Conservation (phyloP, 805 yeast genomes). For the Pichia sporocuriosa region DNA sequence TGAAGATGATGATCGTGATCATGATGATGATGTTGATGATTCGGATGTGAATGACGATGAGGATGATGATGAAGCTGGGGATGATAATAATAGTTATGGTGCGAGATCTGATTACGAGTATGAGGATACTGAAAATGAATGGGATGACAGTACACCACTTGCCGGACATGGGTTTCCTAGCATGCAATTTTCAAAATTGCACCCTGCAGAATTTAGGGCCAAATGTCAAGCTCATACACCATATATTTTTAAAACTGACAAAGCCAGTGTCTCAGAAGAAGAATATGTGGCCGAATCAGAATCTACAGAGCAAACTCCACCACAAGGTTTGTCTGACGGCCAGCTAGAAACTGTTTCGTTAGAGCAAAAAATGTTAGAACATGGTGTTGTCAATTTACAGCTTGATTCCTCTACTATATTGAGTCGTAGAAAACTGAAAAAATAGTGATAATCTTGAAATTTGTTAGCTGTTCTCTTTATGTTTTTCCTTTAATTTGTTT, state of each 20-base stretch:
- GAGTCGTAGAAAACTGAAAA: constrained; percentile 40
- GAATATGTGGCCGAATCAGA: background rate
- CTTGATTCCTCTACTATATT: constrained; percentile 59
- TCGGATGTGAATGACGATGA: constrained; percentile 1
- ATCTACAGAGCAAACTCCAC: background rate
- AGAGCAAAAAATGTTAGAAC: constrained; percentile 18
- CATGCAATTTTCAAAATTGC: too few species aligned
- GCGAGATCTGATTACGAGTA: background rate
- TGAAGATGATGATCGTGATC: constrained; percentile 13
- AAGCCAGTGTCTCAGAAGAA: constrained; percentile 1
- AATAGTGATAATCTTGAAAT: background rate
- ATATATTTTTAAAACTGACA: constrained; percentile 9
- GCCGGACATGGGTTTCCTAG: constrained; percentile 3
- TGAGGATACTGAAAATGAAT: constrained; percentile 13
- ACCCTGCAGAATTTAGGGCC: constrained; percentile 7
- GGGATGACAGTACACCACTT: constrained; percentile 13
- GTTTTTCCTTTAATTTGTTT: background rate
- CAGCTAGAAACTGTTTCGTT: constrained; percentile 5
- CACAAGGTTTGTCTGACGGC: background rate
- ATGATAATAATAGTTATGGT: constrained; percentile 8
- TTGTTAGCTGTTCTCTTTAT: background rate
- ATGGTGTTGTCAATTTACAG: constrained; percentile 41
- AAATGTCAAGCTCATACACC: constrained; percentile 15
- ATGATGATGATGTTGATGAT: constrained; percentile 1
- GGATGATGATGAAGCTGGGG: constrained; percentile 7